A percentile compares a stretch with the other conserved stretches of the same genome.
phyloP scores from a whole-genome alignment of 192 early-diverging fungal species.

The Mortierella hygrophila region DNA sequence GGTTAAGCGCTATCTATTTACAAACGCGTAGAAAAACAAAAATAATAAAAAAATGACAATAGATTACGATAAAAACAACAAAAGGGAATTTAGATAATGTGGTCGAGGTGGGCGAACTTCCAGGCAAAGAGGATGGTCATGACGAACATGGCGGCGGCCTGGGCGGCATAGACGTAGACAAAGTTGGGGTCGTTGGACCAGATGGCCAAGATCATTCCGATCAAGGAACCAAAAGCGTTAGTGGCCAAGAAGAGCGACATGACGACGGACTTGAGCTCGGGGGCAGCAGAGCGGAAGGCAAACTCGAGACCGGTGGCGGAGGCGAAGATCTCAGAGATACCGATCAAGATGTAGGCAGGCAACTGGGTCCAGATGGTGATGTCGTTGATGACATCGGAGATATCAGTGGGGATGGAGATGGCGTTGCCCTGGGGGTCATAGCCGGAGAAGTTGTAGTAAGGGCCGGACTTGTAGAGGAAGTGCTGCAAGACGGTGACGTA shows the following conservation, averaged over 20 bases:
- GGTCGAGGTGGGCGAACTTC: conserved; percentile 69
- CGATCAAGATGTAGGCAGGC: conserved; percentile 69
- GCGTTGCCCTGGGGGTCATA: conserved; percentile 44
- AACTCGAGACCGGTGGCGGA: conserved; percentile 77
- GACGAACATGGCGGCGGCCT: conserved; percentile 57
- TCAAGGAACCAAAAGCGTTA: conserved; percentile 70
- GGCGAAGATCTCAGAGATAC: conserved; percentile 71
- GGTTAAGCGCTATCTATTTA: conserved; percentile 17
- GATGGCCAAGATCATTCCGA: conserved; percentile 71
- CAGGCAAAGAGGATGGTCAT: conserved; percentile 63
- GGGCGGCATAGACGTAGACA: conserved; percentile 69
- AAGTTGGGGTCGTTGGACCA: conserved; percentile 68
- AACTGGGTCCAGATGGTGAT: conserved; percentile 68
- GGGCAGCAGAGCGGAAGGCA: conserved; percentile 70
- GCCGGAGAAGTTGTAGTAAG: conserved; percentile 63
- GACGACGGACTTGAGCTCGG: conserved; percentile 73
- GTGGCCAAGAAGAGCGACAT: conserved; percentile 76
- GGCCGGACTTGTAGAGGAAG: conserved; percentile 66
- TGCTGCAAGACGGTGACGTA: conserved; percentile 72
- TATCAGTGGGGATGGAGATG: conserved; percentile 16
- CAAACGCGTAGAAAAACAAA: conserved; percentile 1
- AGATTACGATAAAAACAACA: neutral
- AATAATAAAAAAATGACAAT: neutral
- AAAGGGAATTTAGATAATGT: conserved; percentile 25
- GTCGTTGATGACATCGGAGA: conserved; percentile 56